Evolutionary conservation across 305 asterid genomes (phyloP), one percentile per base, ranked within the genome.

Genomic region (Rubia balearica): DNA sequence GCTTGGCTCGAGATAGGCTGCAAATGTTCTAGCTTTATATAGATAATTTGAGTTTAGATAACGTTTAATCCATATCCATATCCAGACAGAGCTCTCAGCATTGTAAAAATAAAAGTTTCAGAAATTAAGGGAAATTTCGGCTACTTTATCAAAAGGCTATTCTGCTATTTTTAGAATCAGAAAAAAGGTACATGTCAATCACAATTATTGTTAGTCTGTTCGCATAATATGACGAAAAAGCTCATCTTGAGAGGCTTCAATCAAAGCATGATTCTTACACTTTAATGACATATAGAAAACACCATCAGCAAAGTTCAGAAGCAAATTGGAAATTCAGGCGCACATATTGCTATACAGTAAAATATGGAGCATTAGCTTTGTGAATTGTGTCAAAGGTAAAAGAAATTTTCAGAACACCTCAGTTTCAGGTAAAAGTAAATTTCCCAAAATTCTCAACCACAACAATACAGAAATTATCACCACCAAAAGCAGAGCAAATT

Each of bases 121-220:
- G 76, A 77, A 77, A 77, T 61, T 67, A 42, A 65, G 68, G 80
- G 42, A 17, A 65, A 76, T 78, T 80, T 66, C 22, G 71, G 59
- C 69, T 79, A 57, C 72, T 30, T 65, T 57, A 59, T 63, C 43
- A 27, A 68, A 61, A 71, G 41, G 61, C 11, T 22, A 53, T 56
- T 33, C 27, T 79, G 59, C 86, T 73, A 83, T 74, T 75, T 77
- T 83, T 71, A 61, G 82, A 72, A 71, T 72, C 70, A 71, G 73
- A 65, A 62, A 65, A 53, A 49, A 61, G 33, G 40, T 69, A 57
- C 17, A 27, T 51, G 36, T 27, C 36, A 12, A 65, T 49, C 87
- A 80, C 80, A 83, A 78, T 19, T 72, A 41, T 19, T 79, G 77
- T 73, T 72, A 73, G 85, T 77, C 78, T 74, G 85, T 84, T 85